Evolutionary conservation across 1,284 basidiomycete genomes (phyloP).

Genomic region (Entoloma clypeatum): DNA sequence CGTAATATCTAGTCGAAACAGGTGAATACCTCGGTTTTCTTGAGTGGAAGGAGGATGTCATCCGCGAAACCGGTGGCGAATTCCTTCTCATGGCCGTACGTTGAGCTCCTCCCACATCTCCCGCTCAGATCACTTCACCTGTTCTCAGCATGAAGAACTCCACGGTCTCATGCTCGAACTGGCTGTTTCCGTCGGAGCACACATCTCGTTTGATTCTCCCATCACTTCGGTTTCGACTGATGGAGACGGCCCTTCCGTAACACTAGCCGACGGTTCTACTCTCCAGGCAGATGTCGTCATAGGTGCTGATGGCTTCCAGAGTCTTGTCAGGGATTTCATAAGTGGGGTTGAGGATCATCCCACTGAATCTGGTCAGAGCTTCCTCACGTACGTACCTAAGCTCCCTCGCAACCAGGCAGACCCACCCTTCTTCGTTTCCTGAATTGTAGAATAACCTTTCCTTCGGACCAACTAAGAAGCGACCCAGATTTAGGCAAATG

Average conservation of each 20-base stretch:
- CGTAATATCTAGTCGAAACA: slow-evolving; percentile 28
- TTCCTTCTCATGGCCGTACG: slow-evolving; percentile 50
- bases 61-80: slow-evolving; percentile 51
- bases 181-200: slow-evolving; percentile 42
- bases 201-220: slow-evolving; percentile 36
- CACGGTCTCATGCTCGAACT: slow-evolving; percentile 39
- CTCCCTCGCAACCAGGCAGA: too few relatives aligned
- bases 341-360: slow-evolving; percentile 22
- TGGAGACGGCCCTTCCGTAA: slow-evolving; percentile 32
- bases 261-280: slow-evolving; percentile 43
- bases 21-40: slow-evolving; percentile 50
- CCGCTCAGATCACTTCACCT: background rate
- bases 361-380: slow-evolving; percentile 19
- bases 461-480: too few relatives aligned
- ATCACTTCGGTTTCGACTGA: slow-evolving; percentile 42
- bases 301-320: slow-evolving; percentile 57
- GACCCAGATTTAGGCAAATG: too few relatives aligned
- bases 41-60: slow-evolving; percentile 49
- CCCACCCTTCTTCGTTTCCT: too few relatives aligned
- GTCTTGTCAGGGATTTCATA: slow-evolving; percentile 32
- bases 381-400: slow-evolving; percentile 42
- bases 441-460: too few relatives aligned
- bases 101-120: slow-evolving; percentile 11
- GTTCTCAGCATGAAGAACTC: slow-evolving; percentile 38
- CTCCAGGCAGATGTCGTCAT: slow-evolving; percentile 55